Conservation (phyloP, 116 monocot genomes). For the Trichopus zeylanicus region DNA sequence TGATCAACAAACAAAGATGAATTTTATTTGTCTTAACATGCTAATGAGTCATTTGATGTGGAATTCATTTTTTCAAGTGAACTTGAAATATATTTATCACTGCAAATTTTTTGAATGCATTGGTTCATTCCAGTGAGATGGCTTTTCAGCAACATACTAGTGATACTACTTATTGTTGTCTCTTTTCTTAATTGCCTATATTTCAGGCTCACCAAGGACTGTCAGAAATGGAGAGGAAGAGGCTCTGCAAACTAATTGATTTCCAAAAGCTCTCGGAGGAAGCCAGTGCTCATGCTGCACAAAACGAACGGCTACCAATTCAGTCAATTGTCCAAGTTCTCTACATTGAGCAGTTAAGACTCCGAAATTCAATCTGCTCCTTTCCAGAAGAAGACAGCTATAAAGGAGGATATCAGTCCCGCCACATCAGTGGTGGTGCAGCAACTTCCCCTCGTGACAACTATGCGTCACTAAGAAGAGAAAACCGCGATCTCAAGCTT, state of each 20-base stretch:
- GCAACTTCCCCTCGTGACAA: conserved; percentile 50
- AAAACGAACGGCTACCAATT: conserved; percentile 66
- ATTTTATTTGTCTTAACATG: no score
- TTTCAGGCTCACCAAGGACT: conserved; percentile 59
- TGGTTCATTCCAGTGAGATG: no score
- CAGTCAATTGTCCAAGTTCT: conserved; percentile 62
- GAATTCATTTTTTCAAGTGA: no score
- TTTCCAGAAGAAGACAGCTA: conserved; percentile 19
- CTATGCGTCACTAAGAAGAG: no score
- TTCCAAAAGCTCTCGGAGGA: conserved; percentile 63
- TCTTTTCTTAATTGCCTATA: no score
- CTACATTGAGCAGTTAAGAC: conserved; percentile 55
- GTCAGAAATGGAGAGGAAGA: conserved; percentile 43
- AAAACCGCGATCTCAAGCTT: conserved; percentile 65
- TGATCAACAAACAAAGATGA: no score
- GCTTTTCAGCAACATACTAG: no score
- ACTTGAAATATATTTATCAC: no score
- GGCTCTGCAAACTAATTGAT: conserved; percentile 58
- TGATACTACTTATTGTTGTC: no score
- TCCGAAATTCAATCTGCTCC: conserved; percentile 30
- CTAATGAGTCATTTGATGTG: no score
- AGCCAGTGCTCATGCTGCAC: conserved; percentile 59
- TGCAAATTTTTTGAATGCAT: no score
- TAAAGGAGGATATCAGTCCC: conserved; percentile 21
- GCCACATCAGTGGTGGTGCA: conserved; percentile 18